Evolutionary conservation across 805 yeast genomes (phyloP), one percentile per base, ranked within the genome.

Genomic region (Candida anglica): DNA sequence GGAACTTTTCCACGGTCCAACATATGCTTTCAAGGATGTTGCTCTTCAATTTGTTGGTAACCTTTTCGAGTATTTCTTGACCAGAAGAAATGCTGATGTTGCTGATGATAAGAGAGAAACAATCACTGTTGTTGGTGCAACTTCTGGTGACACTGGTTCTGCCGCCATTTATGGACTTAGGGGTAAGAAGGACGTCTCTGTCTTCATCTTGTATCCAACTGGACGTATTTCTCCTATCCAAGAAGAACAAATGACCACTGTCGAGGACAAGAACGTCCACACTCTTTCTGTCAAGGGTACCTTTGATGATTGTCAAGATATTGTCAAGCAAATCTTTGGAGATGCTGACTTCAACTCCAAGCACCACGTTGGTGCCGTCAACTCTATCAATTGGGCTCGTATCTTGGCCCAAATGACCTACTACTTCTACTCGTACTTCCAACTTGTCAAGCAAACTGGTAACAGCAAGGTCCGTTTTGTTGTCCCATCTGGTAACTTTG

Each of bases 351-450:
- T 93, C 72, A 93, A 93, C 64, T 75, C 73, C 44, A 82, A 79
- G 58, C 85, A 89, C 66, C 96, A 89, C 53, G 83, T 93, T 38
- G 98, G 98, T 48, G 98, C 98, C 13, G 95, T 93, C 41, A 93
- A 93, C 68, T 89, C 98, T 30, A 93, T 93, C 60, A 93, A 93
- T 73, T 93, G 98, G 98, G 98, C 98, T 6, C 81, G 98, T 66
- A 93, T 93, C 47, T 74, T 93, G 50, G 97, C 98, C 27, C 98
- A 93, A 69, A 91, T 88, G 58, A 89, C 98, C 15, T 93, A 93
- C 67, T 93, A 93, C 69, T 93, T 89, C 73, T 79, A 85, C 61
- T 78, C 98, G 4, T 93, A 80, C 70, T 89, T 93, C 76, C 80
- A 79, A 56, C 64, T 85, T 36, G 45, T 60, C 37, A 45, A 57